Percentiles rank a stretch among this genome's conserved stretches.
Evolutionary conservation across 1,284 basidiomycete species (phyloP).

Genomic region (Phellopilus nigrolimitatus): DNA sequence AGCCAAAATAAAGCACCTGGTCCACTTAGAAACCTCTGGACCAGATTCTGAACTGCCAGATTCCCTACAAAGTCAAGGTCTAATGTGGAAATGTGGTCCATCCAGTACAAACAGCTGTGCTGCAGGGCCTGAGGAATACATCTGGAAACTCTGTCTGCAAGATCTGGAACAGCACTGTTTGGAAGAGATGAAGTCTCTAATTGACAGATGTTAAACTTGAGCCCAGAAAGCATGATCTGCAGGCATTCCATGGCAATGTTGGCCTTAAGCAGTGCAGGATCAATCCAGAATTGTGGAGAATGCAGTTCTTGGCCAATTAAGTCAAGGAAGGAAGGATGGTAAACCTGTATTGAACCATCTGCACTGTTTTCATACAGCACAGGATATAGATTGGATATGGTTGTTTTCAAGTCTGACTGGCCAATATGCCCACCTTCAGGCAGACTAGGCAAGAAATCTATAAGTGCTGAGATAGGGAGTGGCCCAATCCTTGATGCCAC

Average conservation of each 20-base stretch:
- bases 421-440: not conserved
- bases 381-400: not conserved
- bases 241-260: constrained; percentile 5
- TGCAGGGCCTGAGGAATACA: constrained; percentile 24
- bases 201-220: constrained; percentile 32
- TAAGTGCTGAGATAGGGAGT: not conserved
- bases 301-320: not conserved
- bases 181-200: constrained; percentile 26
- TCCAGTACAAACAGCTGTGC: constrained; percentile 28
- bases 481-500: too few species aligned
- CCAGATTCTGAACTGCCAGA: not conserved
- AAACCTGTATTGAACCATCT: constrained; percentile 1
- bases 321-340: constrained; percentile 10
- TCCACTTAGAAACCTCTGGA: not conserved
- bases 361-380: not conserved
- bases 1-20: not conserved
- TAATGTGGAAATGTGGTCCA: constrained; percentile 23
- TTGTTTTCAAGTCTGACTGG: not conserved
- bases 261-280: not conserved
- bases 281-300: not conserved
- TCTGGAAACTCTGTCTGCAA: constrained; percentile 18
- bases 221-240: constrained; percentile 22
- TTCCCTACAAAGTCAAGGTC: not conserved
- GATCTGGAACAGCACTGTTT: constrained; percentile 24
- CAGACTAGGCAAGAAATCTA: too few species aligned